Evolutionary conservation across 2,329 filamentous ascomycete genomes (phyloP).

Genomic region (Fusarium clavum): DNA sequence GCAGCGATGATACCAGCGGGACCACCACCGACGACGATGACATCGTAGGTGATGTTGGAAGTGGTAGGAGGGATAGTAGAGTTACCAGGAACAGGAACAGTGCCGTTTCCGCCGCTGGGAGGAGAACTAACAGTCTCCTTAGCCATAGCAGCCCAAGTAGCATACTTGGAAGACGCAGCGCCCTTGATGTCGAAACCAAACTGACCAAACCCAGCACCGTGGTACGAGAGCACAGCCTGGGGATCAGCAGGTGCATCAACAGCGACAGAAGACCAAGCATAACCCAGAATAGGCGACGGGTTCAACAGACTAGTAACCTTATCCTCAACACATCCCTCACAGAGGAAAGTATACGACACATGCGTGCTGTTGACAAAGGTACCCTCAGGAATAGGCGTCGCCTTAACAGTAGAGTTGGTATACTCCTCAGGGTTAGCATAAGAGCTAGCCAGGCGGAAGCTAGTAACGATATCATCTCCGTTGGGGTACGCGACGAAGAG

Average conservation of each 20-base stretch:
- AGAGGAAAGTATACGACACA: constrained; percentile 66
- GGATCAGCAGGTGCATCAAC: constrained; percentile 49
- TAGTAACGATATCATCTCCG: constrained; percentile 53
- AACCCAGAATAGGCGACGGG: constrained; percentile 51
- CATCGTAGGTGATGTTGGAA: constrained; percentile 43
- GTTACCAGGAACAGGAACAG: constrained; percentile 23
- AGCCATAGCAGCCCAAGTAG: constrained; percentile 44
- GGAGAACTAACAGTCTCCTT: constrained; percentile 30
- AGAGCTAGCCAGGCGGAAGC: constrained; percentile 50
- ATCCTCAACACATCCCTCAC: constrained; percentile 56
- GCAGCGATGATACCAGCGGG: constrained; percentile 45
- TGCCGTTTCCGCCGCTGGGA: constrained; percentile 13
- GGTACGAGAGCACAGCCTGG: constrained; percentile 53
- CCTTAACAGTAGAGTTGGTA: constrained; percentile 53
- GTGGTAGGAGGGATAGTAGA: constrained; percentile 30
- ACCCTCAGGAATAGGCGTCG: constrained; percentile 61
- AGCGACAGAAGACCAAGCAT: constrained; percentile 53
- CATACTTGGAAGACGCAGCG: constrained; percentile 50
- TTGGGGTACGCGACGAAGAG: constrained; percentile 64
- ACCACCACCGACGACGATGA: constrained; percentile 44
- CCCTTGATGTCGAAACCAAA: constrained; percentile 50
- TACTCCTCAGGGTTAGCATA: constrained; percentile 62
- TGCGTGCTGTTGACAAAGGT: constrained; percentile 65
- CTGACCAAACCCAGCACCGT: constrained; percentile 55
- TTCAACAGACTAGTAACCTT: constrained; percentile 47